These are phyloP conservation scores for Geotrichum macrosporum DNA, from an alignment of 1,139 yeast genomes.

Conservation along the genomic window DNA sequence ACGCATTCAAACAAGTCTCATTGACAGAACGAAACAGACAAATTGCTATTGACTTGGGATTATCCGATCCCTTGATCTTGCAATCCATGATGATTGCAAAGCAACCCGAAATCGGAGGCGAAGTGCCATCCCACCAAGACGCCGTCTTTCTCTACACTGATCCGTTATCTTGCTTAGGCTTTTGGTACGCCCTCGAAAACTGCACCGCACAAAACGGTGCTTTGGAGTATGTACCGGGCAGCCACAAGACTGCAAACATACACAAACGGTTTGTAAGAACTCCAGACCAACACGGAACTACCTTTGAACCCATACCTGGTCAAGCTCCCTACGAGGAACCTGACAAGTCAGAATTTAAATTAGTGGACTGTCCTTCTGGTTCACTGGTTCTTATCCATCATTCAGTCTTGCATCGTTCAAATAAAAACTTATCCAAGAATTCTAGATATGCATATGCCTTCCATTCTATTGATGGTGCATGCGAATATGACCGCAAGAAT, in stretches of 20 bases:
- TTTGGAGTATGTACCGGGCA: slow-evolving; percentile 66
- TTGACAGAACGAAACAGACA: slow-evolving; percentile 48
- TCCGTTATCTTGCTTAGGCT: slow-evolving; percentile 71
- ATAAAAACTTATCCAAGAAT: slow-evolving; percentile 49
- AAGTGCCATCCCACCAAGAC: slow-evolving; percentile 77
- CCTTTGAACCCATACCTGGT: slow-evolving; percentile 32
- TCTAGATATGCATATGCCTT: slow-evolving; percentile 77
- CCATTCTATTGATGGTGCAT: slow-evolving; percentile 67
- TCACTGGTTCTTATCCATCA: slow-evolving; percentile 65
- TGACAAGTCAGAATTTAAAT: slow-evolving; percentile 43
- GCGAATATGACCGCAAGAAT: slow-evolving; percentile 56
- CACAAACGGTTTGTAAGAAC: slow-evolving; percentile 63
- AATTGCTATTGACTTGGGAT: slow-evolving; percentile 52
- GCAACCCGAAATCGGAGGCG: slow-evolving; percentile 70
- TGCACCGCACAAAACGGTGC: slow-evolving; percentile 69
- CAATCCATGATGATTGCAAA: slow-evolving; percentile 80
- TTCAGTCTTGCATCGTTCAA: slow-evolving; percentile 68
- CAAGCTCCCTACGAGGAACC: slow-evolving; percentile 32
- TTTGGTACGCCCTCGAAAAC: slow-evolving; percentile 79
- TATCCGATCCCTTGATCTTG: slow-evolving; percentile 62
- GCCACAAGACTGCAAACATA: slow-evolving; percentile 57
- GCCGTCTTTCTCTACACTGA: slow-evolving; percentile 68
- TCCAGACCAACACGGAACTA: slow-evolving; percentile 41
- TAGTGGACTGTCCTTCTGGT: slow-evolving; percentile 67
- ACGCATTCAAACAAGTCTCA: slow-evolving; percentile 48